A percentile compares a stretch with the other conserved stretches of the same genome.
Evolutionary conservation across 257 asterid species (phyloP).

Genomic region (Handroanthus guayacan): DNA sequence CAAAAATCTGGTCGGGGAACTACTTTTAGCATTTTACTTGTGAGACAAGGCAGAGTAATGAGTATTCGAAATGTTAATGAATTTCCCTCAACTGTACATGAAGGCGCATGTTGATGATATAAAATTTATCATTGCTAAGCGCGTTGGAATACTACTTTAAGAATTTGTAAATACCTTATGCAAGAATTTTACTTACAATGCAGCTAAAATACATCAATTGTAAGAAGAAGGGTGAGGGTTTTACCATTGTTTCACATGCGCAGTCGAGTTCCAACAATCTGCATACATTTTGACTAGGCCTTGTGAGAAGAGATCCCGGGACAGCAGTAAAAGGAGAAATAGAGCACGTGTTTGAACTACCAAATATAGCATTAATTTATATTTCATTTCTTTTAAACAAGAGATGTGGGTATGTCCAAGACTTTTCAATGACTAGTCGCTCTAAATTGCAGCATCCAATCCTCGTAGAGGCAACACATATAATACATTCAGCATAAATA

Average conservation of each 20-base stretch:
- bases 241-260: constrained; percentile 84
- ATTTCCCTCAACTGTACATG: constrained; percentile 4
- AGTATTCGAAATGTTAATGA: constrained; percentile 15
- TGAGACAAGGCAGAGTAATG: not conserved
- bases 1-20: constrained; percentile 12
- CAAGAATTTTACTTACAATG: constrained; percentile 10
- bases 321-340: constrained; percentile 25
- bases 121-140: not conserved
- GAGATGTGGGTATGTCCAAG: constrained; percentile 6
- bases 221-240: constrained; percentile 15
- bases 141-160: constrained; percentile 12
- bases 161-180: not conserved
- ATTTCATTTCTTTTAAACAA: constrained; percentile 12
- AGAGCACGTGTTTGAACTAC: not conserved
- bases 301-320: constrained; percentile 31
- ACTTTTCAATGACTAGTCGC: not conserved
- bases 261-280: constrained; percentile 93
- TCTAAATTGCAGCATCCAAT: not conserved
- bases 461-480: not conserved
- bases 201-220: constrained; percentile 7
- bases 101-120: constrained; percentile 1
- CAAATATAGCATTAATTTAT: constrained; percentile 9
- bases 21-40: not conserved
- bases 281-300: constrained; percentile 43
- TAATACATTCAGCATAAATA: not conserved